These are phyloP conservation scores for Acacia acuminata DNA, from an alignment of 306 rosid species.

Conservation along the genomic window DNA sequence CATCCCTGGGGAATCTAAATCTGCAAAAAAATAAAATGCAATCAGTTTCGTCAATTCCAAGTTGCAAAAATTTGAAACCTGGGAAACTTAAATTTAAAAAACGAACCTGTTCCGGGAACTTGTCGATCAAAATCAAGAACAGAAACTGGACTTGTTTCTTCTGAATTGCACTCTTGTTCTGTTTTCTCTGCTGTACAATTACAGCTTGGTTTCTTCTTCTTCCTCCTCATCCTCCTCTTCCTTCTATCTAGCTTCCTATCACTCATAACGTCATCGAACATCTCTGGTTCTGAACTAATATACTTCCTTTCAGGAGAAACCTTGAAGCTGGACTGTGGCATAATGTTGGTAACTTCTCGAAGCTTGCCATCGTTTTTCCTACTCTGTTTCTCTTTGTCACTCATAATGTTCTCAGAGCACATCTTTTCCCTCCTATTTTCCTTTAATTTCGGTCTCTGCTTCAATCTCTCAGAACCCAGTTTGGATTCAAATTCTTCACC, in stretches of 20 bases:
- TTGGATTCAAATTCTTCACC: conserved; percentile 35
- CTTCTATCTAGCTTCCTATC: conserved; percentile 34
- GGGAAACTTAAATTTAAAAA: conserved; percentile 5
- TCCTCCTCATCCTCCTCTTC: conserved; percentile 22
- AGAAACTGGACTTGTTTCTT: conserved; percentile 88
- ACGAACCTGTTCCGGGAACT: conserved; percentile 59
- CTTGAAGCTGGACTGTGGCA: conserved; percentile 17
- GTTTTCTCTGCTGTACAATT: conserved; percentile 26
- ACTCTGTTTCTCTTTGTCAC: conserved; percentile 36
- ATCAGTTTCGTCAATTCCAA: background rate
- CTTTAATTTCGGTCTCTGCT: conserved; percentile 37
- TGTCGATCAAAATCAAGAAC: conserved; percentile 63
- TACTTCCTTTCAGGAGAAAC: conserved; percentile 22
- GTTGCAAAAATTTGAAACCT: conserved; percentile 10
- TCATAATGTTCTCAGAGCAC: conserved; percentile 31
- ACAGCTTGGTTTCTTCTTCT: conserved; percentile 33
- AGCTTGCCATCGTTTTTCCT: conserved; percentile 32
- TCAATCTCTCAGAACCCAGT: conserved; percentile 42
- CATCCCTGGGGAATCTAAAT: conserved; percentile 27
- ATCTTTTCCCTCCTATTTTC: conserved; percentile 42
- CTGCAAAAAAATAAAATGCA: conserved; percentile 24
- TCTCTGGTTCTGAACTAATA: conserved; percentile 27
- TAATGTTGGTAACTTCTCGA: conserved; percentile 37
- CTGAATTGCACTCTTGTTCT: conserved; percentile 53
- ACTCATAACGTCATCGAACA: conserved; percentile 22